Evolutionary conservation across 2,329 filamentous ascomycete genomes (phyloP).

Genomic region (Penicillium frequentans): DNA sequence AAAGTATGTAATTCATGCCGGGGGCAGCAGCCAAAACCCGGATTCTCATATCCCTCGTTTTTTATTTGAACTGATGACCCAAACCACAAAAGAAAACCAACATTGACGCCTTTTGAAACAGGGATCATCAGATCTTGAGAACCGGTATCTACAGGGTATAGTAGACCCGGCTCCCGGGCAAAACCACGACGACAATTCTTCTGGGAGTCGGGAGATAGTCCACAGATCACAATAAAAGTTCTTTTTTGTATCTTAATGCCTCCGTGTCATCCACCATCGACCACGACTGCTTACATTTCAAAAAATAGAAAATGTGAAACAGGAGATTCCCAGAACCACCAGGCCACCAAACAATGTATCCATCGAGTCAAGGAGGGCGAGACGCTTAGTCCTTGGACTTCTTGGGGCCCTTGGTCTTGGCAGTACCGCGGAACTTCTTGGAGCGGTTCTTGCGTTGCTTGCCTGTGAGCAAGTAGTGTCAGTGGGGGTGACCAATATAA

Average conservation of each 20-base stretch:
- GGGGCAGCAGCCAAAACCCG: constrained; percentile 25
- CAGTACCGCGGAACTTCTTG: constrained; percentile 97
- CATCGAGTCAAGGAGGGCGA: constrained; percentile 23
- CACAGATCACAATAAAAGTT: constrained; percentile 4
- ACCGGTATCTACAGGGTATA: constrained; percentile 3
- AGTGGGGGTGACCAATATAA: constrained; percentile 2
- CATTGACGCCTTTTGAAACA: constrained; percentile 23
- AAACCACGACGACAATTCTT: constrained; percentile 1
- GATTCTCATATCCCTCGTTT: constrained; percentile 27
- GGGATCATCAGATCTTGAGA: constrained; percentile 17
- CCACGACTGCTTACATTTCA: constrained; percentile 6
- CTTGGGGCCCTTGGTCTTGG: constrained; percentile 97
- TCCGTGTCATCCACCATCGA: constrained; percentile 6
- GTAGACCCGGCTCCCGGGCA: constrained; percentile 6
- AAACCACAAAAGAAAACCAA: constrained; percentile 23
- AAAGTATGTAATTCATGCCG: constrained; percentile 28
- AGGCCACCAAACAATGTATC: constrained; percentile 27
- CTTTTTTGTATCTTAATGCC: constrained; percentile 5
- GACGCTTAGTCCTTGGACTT: constrained; percentile 77
- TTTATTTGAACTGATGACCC: constrained; percentile 22
- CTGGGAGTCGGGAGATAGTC: constrained; percentile 5
- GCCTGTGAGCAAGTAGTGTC: constrained; percentile 59
- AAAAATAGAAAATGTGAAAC: constrained; percentile 6
- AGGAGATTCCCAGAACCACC: constrained; percentile 25
- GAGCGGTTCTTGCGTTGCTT: constrained; percentile 99